phyloP scores from a whole-genome alignment of 192 early-diverging fungal genomes.

The Coemansia sp. region DNA sequence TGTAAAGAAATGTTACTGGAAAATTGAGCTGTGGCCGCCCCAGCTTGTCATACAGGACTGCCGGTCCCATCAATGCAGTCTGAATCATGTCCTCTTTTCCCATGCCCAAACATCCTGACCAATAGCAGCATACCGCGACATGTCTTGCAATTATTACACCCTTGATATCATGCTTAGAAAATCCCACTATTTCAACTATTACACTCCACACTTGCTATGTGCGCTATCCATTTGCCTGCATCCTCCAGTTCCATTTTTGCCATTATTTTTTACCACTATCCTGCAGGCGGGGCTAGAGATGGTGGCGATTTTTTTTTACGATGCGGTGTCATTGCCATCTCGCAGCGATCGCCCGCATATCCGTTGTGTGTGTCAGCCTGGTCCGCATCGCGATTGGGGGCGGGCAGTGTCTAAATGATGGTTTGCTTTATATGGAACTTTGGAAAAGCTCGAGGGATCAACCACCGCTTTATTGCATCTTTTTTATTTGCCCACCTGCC shows the following conservation, averaged over 20 bases:
- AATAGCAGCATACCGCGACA: neutral
- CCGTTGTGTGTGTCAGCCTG: neutral
- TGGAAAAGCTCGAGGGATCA: neutral
- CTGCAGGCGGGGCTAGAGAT: neutral
- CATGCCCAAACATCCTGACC: neutral
- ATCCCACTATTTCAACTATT: neutral
- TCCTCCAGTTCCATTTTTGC: neutral
- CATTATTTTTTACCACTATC: neutral
- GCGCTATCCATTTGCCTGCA: neutral
- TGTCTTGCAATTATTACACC: neutral
- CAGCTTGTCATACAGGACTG: neutral
- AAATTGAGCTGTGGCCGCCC: neutral
- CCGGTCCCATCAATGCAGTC: neutral
- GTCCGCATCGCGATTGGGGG: neutral
- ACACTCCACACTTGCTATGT: neutral
- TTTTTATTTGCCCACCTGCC: neutral
- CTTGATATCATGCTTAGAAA: neutral
- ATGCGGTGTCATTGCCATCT: conserved; percentile 5
- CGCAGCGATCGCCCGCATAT: neutral
- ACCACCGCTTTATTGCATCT: neutral
- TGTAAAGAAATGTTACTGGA: neutral
- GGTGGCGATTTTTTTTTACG: neutral
- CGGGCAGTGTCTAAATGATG: neutral
- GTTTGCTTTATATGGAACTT: neutral
- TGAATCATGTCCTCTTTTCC: neutral